A percentile compares a stretch with the other conserved stretches of the same genome.
phyloP scores from a whole-genome alignment of 768 basidiomycete genomes.

The Cystofilobasidium capitatum region DNA sequence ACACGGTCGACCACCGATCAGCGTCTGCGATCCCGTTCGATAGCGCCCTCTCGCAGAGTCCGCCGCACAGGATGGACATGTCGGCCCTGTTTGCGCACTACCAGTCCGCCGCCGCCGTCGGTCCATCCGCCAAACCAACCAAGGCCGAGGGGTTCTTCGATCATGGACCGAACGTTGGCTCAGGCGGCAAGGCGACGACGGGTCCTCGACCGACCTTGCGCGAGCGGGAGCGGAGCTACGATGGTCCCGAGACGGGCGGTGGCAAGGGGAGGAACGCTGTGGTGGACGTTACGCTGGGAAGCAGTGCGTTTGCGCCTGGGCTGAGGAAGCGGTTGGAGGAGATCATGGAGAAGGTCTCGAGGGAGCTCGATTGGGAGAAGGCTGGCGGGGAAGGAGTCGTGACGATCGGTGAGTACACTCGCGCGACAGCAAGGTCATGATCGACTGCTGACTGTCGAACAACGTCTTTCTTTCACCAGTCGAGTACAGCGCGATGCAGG shows the following conservation, averaged over 20 bases:
- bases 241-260: background rate
- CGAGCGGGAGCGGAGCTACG: too few relatives aligned
- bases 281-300: background rate
- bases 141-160: background rate
- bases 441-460: too few relatives aligned
- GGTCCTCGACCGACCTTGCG: too few relatives aligned
- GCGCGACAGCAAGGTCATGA: too few relatives aligned
- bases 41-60: background rate
- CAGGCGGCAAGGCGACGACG: too few relatives aligned
- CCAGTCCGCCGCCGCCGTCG: background rate
- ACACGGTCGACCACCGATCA: background rate
- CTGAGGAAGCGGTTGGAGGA: background rate
- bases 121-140: background rate
- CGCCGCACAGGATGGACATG: background rate
- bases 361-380: background rate
- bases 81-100: background rate
- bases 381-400: background rate
- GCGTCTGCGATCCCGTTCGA: background rate
- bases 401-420: conserved; percentile 7
- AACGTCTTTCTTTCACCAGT: conserved; percentile 19
- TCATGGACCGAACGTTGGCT: background rate
- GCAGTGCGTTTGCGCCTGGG: background rate
- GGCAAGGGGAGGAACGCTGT: background rate
- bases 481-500: conserved; percentile 31
- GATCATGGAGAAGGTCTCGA: background rate